Conservation (phyloP, 2,329 filamentous ascomycete species). For the Alternaria rosae region DNA sequence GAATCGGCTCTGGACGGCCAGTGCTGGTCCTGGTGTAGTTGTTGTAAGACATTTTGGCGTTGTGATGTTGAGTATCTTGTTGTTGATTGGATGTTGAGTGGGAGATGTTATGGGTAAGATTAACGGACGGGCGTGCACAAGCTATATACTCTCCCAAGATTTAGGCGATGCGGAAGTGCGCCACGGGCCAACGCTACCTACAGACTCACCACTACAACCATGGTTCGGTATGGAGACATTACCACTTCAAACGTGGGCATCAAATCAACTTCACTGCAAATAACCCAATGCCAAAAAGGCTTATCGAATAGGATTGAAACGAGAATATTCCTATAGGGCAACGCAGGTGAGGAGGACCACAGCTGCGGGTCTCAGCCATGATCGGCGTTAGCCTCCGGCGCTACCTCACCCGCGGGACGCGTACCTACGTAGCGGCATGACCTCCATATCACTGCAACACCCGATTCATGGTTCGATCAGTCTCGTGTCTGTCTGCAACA, state of each 20-base stretch:
- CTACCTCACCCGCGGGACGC: neutral
- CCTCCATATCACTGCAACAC: neutral
- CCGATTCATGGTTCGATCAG: neutral
- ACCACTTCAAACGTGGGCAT: neutral
- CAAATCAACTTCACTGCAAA: neutral
- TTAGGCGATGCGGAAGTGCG: neutral
- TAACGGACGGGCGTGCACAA: neutral
- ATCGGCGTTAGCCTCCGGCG: neutral
- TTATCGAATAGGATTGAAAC: neutral
- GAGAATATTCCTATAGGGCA: neutral
- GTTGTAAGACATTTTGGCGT: neutral
- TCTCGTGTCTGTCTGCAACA: neutral
- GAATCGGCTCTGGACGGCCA: constrained; percentile 3
- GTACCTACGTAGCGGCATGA: neutral
- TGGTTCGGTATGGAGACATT: neutral
- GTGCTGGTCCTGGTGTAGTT: neutral
- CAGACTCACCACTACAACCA: neutral
- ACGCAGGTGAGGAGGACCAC: neutral
- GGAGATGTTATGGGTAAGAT: neutral
- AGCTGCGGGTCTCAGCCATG: neutral
- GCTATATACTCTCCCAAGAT: neutral
- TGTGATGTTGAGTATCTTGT: neutral
- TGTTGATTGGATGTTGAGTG: neutral
- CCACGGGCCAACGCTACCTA: neutral
- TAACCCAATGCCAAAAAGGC: neutral